phyloP scores from a whole-genome alignment of 2,329 filamentous ascomycete species.

The Sporothrix protearum region DNA sequence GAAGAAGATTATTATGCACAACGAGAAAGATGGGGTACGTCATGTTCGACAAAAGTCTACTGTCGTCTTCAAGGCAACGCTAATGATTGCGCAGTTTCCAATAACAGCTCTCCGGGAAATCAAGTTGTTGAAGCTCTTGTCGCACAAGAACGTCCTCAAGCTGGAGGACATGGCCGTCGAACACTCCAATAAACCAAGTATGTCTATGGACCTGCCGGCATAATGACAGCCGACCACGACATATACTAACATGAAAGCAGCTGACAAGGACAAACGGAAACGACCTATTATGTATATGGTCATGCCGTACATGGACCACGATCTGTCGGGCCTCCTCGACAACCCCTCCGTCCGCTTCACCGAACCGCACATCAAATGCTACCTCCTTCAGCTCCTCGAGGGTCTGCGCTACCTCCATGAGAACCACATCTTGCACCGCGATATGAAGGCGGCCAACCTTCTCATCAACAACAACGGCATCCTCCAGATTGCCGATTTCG shows the following conservation, averaged over 20 bases:
- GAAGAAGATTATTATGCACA: constrained; percentile 99
- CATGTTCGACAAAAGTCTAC: no score
- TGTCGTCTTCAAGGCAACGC: background rate
- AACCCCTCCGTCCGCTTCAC: constrained; percentile 87
- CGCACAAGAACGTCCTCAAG: constrained; percentile 79
- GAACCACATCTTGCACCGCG: constrained; percentile 83
- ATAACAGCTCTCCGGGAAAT: constrained; percentile 97
- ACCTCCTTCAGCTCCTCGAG: constrained; percentile 88
- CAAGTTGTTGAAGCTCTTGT: constrained; percentile 93
- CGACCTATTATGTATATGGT: constrained; percentile 96
- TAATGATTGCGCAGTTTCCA: constrained; percentile 61
- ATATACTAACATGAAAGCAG: constrained; percentile 38
- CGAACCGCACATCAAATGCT: constrained; percentile 93
- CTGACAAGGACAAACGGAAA: constrained; percentile 77
- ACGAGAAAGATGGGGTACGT: constrained; percentile 89
- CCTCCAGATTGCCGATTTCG: constrained; percentile 95
- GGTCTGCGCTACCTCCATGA: constrained; percentile 89
- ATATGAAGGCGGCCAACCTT: constrained; percentile 98
- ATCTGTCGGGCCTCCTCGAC: constrained; percentile 93
- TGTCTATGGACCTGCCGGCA: constrained; percentile 26
- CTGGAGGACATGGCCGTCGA: constrained; percentile 97
- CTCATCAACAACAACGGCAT: constrained; percentile 93
- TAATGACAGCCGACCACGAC: background rate
- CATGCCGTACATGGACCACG: constrained; percentile 97
- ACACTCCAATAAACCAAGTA: constrained; percentile 60